phyloP scores from a whole-genome alignment of 1,284 basidiomycete genomes.

The Caloboletus firmus region DNA sequence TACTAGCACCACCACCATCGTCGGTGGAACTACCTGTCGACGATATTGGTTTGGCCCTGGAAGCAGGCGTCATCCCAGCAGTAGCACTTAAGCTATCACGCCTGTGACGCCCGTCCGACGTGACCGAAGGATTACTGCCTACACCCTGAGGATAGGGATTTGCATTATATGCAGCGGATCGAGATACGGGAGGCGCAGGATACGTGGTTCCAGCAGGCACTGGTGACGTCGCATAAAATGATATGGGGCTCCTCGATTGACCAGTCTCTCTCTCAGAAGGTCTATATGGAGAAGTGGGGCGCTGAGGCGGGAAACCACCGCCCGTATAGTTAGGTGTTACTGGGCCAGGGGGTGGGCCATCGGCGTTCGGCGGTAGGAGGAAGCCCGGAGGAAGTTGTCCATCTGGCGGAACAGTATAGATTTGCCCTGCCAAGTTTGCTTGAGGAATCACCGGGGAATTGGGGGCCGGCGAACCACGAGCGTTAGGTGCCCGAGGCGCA shows the following conservation, averaged over 20 bases:
- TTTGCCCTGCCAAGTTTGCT: conserved; percentile 12
- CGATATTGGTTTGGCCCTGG: conserved; percentile 11
- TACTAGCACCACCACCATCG: conserved; percentile 1
- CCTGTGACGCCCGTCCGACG: conserved; percentile 28
- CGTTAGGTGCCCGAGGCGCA: conserved; percentile 6
- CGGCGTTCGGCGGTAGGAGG: conserved; percentile 1
- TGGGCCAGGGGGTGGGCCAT: conserved; percentile 15
- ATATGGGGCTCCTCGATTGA: conserved; percentile 23
- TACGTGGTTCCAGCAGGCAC: conserved; percentile 30
- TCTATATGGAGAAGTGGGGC: conserved; percentile 7
- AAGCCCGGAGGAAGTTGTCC: conserved; percentile 19
- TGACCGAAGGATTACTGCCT: conserved; percentile 21
- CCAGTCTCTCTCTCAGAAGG: conserved; percentile 24
- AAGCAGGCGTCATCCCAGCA: conserved; percentile 33
- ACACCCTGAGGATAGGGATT: conserved; percentile 1
- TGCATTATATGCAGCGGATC: conserved; percentile 21
- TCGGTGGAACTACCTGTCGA: conserved; percentile 12
- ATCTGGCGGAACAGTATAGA: conserved; percentile 13
- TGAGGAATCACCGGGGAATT: conserved; percentile 11
- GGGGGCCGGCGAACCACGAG: conserved; percentile 14
- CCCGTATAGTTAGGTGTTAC: conserved; percentile 23
- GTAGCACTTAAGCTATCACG: conserved; percentile 24
- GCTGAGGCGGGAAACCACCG: conserved; percentile 12
- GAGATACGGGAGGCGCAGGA: conserved; percentile 30
- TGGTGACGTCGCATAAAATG: conserved; percentile 32